Evolutionary conservation across 129 eudicot species (phyloP).

Genomic region (Helichrysum umbraculigerum): DNA sequence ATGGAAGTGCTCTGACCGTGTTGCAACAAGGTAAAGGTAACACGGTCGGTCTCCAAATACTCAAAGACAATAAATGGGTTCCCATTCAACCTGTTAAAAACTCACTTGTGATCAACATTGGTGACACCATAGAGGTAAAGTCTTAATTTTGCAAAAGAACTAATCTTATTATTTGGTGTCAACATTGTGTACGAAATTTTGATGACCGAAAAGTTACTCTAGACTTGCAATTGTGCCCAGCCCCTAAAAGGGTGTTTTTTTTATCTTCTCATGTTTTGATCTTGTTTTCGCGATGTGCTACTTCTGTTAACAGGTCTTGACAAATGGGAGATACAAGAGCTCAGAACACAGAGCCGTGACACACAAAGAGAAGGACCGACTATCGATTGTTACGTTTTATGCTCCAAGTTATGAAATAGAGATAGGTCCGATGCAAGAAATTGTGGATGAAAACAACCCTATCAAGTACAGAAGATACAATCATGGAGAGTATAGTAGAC

Average conservation of each 20-base stretch:
- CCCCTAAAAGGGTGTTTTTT: not conserved
- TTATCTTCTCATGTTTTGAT: not conserved
- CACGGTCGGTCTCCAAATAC: constrained; percentile 69
- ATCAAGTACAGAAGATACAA: constrained; percentile 82
- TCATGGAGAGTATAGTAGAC: constrained; percentile 93
- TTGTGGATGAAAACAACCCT: constrained; percentile 63
- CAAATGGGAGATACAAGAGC: constrained; percentile 95
- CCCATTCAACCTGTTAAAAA: constrained; percentile 62
- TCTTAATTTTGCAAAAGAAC: not conserved
- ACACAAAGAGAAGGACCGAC: constrained; percentile 71
- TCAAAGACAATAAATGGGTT: constrained; percentile 62
- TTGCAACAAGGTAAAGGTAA: constrained; percentile 63
- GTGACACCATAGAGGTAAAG: constrained; percentile 77
- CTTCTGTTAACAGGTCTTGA: constrained; percentile 56
- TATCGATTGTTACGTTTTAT: constrained; percentile 89
- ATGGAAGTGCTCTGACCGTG: constrained; percentile 84
- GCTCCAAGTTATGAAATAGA: constrained; percentile 93
- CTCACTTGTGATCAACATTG: constrained; percentile 81
- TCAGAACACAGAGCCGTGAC: constrained; percentile 95
- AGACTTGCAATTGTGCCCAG: not conserved
- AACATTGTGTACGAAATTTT: not conserved
- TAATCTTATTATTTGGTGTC: not conserved
- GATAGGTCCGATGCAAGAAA: constrained; percentile 76
- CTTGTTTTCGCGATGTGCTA: not conserved
- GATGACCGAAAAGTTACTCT: not conserved